These are phyloP conservation scores for Mortierella alpina DNA, from an alignment of 192 early-diverging fungal genomes.

Conservation along the genomic window DNA sequence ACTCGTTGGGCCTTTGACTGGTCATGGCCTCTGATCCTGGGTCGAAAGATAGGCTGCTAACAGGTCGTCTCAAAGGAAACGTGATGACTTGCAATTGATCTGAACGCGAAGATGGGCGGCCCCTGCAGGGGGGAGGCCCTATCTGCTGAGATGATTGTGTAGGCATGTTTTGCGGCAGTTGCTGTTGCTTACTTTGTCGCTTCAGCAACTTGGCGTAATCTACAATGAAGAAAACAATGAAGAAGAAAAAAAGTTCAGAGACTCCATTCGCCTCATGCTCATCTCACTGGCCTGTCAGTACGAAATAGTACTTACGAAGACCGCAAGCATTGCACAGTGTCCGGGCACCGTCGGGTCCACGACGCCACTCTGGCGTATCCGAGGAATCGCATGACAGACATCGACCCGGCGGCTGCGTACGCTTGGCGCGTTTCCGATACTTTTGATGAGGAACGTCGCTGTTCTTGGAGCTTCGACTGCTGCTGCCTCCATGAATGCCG, in stretches of 20 bases:
- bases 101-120: too few species aligned
- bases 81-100: too few species aligned
- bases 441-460: conserved; percentile 27
- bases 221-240: not conserved
- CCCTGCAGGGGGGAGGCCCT: too few species aligned
- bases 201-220: conserved; percentile 48
- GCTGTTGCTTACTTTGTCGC: conserved; percentile 22
- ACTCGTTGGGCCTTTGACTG: too few species aligned
- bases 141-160: too few species aligned
- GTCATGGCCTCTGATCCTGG: too few species aligned
- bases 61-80: too few species aligned
- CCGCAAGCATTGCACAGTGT: conserved; percentile 98
- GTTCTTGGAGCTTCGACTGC: conserved; percentile 8
- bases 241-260: conserved; percentile 8
- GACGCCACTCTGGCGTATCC: conserved; percentile 94
- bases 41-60: too few species aligned
- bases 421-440: conserved; percentile 55
- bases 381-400: conserved; percentile 85
- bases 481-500: not conserved
- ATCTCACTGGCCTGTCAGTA: not conserved
- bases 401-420: conserved; percentile 71
- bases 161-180: not conserved
- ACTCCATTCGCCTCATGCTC: not conserved
- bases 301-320: conserved; percentile 69
- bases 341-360: conserved; percentile 89